These are phyloP conservation scores for Rhipidocladum racemiflorum DNA, from an alignment of 176 grass and related monocot species.

Conservation along the genomic window DNA sequence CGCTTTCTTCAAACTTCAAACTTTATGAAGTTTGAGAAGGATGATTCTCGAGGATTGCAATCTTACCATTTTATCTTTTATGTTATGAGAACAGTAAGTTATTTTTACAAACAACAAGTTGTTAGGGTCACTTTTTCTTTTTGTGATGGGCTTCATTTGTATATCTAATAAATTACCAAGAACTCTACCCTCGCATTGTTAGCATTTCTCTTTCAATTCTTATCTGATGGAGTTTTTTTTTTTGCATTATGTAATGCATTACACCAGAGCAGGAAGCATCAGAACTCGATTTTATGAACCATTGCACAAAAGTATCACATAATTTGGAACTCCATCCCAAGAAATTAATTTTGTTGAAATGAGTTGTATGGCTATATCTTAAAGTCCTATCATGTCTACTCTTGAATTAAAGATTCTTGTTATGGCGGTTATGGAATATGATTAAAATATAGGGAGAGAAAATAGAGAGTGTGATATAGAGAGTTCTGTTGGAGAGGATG, in stretches of 20 bases:
- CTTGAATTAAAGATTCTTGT: too few species aligned
- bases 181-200: neutral
- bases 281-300: neutral
- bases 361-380: too few species aligned
- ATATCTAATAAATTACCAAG: neutral
- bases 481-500: too few species aligned
- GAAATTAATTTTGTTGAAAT: constrained; percentile 1
- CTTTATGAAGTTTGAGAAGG: constrained; percentile 99
- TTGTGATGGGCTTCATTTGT: neutral
- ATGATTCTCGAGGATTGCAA: constrained; percentile 99
- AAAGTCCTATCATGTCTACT: too few species aligned
- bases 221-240: neutral
- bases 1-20: constrained; percentile 98
- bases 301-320: neutral
- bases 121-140: constrained; percentile 9
- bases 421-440: too few species aligned
- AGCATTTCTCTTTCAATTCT: neutral
- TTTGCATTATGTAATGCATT: neutral
- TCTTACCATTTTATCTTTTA: constrained; percentile 98
- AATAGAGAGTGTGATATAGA: too few species aligned
- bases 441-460: too few species aligned
- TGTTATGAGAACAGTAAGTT: constrained; percentile 94
- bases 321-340: neutral
- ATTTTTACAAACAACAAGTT: constrained; percentile 2
- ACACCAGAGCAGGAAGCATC: neutral